Conservation (phyloP, 768 basidiomycete genomes). For the Termitomyces sp. region DNA sequence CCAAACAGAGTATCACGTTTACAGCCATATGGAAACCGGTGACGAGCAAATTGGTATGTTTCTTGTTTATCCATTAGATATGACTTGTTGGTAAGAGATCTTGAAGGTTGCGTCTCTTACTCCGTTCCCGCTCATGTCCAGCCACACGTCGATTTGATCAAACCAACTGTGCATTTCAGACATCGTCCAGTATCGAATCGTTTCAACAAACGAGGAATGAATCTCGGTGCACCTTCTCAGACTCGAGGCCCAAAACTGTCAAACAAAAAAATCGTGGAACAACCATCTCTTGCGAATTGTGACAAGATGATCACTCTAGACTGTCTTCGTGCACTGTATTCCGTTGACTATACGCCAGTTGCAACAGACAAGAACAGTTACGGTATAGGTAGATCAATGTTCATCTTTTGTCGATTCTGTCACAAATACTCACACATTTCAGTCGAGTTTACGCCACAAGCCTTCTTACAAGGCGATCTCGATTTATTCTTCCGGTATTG, state of each 20-base stretch:
- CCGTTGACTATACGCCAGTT: slow-evolving; percentile 19
- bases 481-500: slow-evolving; percentile 34
- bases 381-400: slow-evolving; percentile 17
- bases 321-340: slow-evolving; percentile 23
- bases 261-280: not conserved
- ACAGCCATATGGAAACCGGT: slow-evolving; percentile 29
- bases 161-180: slow-evolving; percentile 37
- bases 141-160: slow-evolving; percentile 36
- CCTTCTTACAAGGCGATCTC: slow-evolving; percentile 8
- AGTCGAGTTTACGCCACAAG: slow-evolving; percentile 10
- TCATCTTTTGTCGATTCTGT: not conserved
- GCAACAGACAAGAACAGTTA: slow-evolving; percentile 21
- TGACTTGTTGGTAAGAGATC: not conserved
- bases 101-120: slow-evolving; percentile 31
- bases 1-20: slow-evolving; percentile 43
- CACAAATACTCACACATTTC: not conserved
- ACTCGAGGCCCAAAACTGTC: slow-evolving; percentile 7
- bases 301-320: slow-evolving; percentile 23
- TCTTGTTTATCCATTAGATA: not conserved
- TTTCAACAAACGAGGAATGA: slow-evolving; percentile 10
- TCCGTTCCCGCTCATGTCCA: slow-evolving; percentile 34
- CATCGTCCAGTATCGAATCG: slow-evolving; percentile 20
- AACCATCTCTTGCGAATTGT: slow-evolving; percentile 13
- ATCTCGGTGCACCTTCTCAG: slow-evolving; percentile 5
- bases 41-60: slow-evolving; percentile 30